Percentiles rank a stretch among this genome's conserved stretches.
Evolutionary conservation across 805 yeast species (phyloP).

Genomic region (Brettanomyces custersianus): DNA sequence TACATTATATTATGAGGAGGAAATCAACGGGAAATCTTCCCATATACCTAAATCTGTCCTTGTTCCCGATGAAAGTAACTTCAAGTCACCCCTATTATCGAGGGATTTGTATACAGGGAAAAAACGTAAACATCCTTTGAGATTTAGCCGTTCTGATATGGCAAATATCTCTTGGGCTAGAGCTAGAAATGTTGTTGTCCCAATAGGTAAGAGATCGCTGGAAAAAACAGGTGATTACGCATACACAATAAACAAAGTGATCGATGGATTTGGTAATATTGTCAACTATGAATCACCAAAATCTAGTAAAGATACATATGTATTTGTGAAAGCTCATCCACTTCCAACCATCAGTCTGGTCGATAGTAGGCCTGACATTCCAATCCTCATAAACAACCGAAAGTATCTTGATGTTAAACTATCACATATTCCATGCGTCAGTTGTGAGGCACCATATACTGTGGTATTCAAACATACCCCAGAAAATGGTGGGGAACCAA

Average conservation of each 20-base stretch:
- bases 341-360: conserved; percentile 42
- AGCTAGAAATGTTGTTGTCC: conserved; percentile 17
- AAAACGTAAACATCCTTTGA: background rate
- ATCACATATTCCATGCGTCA: conserved; percentile 14
- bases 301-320: conserved; percentile 28
- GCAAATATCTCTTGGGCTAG: conserved; percentile 30
- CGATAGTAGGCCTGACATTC: conserved; percentile 24
- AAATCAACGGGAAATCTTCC: conserved; percentile 26
- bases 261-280: conserved; percentile 60
- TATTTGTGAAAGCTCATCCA: conserved; percentile 44
- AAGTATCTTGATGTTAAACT: conserved; percentile 24
- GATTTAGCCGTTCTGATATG: conserved; percentile 21
- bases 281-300: conserved; percentile 32
- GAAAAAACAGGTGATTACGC: conserved; percentile 40
- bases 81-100: conserved; percentile 40
- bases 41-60: conserved; percentile 20
- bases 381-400: conserved; percentile 22
- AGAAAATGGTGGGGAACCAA: conserved; percentile 13
- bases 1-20: conserved; percentile 44
- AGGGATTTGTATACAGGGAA: conserved; percentile 20
- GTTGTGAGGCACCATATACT: conserved; percentile 40
- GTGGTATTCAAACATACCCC: conserved; percentile 27
- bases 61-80: conserved; percentile 38
- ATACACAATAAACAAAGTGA: conserved; percentile 48
- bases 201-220: conserved; percentile 18